Percentiles rank a stretch among this genome's conserved stretches.
phyloP scores from a whole-genome alignment of 2,329 filamentous ascomycete genomes.

The Seiridium unicorne region DNA sequence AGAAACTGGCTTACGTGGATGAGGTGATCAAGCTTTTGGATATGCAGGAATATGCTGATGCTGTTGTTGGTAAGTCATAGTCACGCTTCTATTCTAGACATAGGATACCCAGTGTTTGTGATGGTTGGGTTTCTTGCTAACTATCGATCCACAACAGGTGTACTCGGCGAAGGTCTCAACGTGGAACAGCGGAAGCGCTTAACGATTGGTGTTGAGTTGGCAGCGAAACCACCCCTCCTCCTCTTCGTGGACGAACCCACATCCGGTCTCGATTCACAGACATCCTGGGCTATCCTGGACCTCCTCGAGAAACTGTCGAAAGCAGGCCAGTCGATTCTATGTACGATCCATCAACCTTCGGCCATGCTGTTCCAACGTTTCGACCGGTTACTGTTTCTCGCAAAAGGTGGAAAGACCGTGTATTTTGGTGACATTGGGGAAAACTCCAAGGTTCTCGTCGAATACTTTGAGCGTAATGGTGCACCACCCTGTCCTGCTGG shows the following conservation, averaged over 20 bases:
- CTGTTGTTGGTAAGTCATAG: constrained; percentile 64
- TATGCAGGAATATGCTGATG: constrained; percentile 88
- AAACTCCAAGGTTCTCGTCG: constrained; percentile 43
- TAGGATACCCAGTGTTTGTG: no score
- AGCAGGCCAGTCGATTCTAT: constrained; percentile 38
- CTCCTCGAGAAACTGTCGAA: constrained; percentile 62
- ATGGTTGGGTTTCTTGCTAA: no score
- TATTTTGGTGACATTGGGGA: constrained; percentile 55
- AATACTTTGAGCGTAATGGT: constrained; percentile 60
- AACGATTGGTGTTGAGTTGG: constrained; percentile 73
- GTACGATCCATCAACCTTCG: constrained; percentile 43
- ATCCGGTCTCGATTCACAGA: constrained; percentile 71
- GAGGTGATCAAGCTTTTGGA: constrained; percentile 89
- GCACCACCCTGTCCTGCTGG: constrained; percentile 46
- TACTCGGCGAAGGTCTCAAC: constrained; percentile 45
- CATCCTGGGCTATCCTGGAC: constrained; percentile 69
- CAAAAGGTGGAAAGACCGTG: constrained; percentile 52
- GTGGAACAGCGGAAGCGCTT: constrained; percentile 49
- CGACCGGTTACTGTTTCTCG: constrained; percentile 52
- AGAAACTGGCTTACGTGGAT: constrained; percentile 88
- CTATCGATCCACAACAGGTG: constrained; percentile 30
- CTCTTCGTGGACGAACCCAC: constrained; percentile 76
- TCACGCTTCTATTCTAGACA: no score
- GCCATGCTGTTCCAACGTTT: constrained; percentile 40
- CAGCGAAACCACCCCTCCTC: constrained; percentile 67